Conservation (phyloP, 768 basidiomycete genomes). For the Paxillus rubicundulus region DNA sequence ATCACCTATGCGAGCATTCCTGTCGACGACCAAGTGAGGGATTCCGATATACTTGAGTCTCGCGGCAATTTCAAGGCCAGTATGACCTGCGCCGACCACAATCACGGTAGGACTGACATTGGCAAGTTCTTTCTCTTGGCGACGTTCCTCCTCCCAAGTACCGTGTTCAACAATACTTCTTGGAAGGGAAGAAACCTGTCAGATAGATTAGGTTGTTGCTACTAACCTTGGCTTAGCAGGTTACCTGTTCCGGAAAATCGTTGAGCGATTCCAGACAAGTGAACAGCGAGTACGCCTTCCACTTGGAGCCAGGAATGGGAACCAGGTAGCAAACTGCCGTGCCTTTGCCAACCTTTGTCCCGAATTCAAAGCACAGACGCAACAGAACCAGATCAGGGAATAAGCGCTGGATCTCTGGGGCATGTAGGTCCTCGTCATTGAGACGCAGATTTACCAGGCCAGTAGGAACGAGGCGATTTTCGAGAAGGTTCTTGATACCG, state of each 20-base stretch:
- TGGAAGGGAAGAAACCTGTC: constrained; percentile 40
- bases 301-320: constrained; percentile 39
- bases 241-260: constrained; percentile 49
- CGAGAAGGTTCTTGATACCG: constrained; percentile 39
- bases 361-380: constrained; percentile 54
- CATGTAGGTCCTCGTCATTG: constrained; percentile 23
- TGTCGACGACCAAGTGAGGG: constrained; percentile 55
- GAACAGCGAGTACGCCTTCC: constrained; percentile 61
- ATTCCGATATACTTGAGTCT: constrained; percentile 62
- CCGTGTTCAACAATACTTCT: constrained; percentile 45
- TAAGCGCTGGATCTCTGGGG: constrained; percentile 35
- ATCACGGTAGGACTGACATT: constrained; percentile 56
- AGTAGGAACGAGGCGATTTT: constrained; percentile 35
- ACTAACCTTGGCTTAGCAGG: neutral
- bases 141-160: constrained; percentile 51
- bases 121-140: constrained; percentile 42
- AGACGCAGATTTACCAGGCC: constrained; percentile 18
- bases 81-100: constrained; percentile 64
- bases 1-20: constrained; percentile 50
- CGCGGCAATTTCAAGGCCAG: constrained; percentile 63
- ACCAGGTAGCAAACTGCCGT: constrained; percentile 55
- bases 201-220: neutral
- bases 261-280: constrained; percentile 62
- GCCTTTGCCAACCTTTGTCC: constrained; percentile 45
- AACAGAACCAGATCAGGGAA: constrained; percentile 61